Conservation (phyloP, 1,284 basidiomycete genomes). For the Puccinia coronata region DNA sequence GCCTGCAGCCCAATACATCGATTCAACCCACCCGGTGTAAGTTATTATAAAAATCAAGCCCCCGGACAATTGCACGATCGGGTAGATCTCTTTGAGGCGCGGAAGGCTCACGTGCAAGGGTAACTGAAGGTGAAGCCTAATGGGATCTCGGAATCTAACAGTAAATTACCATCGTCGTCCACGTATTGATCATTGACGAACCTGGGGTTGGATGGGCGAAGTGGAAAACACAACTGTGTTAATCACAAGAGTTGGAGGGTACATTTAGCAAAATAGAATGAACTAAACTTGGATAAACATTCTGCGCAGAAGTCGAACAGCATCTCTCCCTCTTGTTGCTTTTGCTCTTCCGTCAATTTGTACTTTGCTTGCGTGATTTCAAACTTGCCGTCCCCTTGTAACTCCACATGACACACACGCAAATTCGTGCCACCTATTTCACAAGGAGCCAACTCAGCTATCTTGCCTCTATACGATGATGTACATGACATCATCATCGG, state of each 20-base stretch:
- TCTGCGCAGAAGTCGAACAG: conserved; percentile 97
- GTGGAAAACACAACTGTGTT: not conserved
- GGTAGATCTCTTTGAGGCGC: not conserved
- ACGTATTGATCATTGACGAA: conserved; percentile 80
- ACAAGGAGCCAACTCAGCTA: not conserved
- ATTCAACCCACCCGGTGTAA: not conserved
- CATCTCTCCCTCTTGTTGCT: conserved; percentile 91
- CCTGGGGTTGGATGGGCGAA: conserved; percentile 42
- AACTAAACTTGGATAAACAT: conserved; percentile 70
- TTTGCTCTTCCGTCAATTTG: conserved; percentile 94
- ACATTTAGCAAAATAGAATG: not conserved
- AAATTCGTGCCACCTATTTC: conserved; percentile 72
- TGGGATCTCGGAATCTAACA: conserved; percentile 73
- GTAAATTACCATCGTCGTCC: conserved; percentile 66
- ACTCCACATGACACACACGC: conserved; percentile 90
- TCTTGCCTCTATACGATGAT: too few relatives aligned
- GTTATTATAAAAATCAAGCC: conserved; percentile 24
- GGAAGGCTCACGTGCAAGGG: conserved; percentile 31
- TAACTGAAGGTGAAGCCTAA: conserved; percentile 85
- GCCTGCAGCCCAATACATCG: conserved; percentile 63
- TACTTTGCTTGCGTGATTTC: conserved; percentile 98
- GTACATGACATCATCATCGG: too few relatives aligned
- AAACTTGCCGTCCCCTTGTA: conserved; percentile 90
- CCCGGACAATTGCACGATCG: not conserved
- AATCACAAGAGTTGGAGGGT: not conserved